A percentile compares a stretch with the other conserved stretches of the same genome.
phyloP scores from a whole-genome alignment of 2,329 filamentous ascomycete genomes.

The Cyclaneusma minus region DNA sequence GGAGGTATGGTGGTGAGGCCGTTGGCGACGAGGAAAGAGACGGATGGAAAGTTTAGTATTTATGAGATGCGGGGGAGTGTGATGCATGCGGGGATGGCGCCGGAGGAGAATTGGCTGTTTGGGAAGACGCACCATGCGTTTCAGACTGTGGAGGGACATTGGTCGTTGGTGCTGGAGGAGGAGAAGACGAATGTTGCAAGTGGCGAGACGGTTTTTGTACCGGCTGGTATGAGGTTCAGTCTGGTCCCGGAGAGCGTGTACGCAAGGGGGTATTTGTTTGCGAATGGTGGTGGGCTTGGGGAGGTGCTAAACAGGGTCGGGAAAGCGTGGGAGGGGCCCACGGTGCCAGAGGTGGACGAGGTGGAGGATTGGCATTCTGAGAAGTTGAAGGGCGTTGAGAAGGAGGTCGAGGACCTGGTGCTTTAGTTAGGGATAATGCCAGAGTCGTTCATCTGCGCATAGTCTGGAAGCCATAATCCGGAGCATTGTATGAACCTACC shows the following conservation, averaged over 20 bases:
- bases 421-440: too few species aligned
- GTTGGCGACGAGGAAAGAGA: conserved; percentile 31
- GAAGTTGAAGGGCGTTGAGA: too few species aligned
- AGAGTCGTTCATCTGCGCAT: too few species aligned
- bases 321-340: conserved; percentile 5
- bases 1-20: conserved; percentile 31
- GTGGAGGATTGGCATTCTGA: too few species aligned
- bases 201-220: conserved; percentile 13
- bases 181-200: conserved; percentile 7
- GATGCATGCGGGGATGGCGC: conserved; percentile 20
- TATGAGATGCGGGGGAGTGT: conserved; percentile 32
- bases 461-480: too few species aligned
- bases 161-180: conserved; percentile 25
- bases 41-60: conserved; percentile 32
- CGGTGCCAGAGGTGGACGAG: conserved; percentile 7
- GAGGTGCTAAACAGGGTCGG: conserved; percentile 9
- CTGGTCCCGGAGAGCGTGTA: conserved; percentile 8
- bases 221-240: conserved; percentile 9
- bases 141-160: conserved; percentile 28
- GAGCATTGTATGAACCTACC: too few species aligned
- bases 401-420: too few species aligned
- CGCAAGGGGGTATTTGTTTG: conserved; percentile 13
- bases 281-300: conserved; percentile 14
- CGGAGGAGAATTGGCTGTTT: conserved; percentile 26
- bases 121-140: conserved; percentile 34